Evolutionary conservation across 1,284 basidiomycete species (phyloP).

Genomic region (Schizophyllum commune): DNA sequence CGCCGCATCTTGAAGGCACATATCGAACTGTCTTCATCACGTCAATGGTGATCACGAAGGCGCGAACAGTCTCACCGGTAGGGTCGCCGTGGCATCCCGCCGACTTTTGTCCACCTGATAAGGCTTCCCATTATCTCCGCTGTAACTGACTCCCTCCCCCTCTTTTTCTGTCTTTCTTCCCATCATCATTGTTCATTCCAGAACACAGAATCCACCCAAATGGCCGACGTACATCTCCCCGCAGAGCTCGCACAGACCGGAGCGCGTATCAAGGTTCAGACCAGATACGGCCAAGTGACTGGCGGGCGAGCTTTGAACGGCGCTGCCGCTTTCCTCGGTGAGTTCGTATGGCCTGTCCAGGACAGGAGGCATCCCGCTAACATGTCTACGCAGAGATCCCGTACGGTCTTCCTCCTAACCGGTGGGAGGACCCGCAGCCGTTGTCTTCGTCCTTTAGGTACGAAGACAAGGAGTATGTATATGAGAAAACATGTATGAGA

Average conservation of each 20-base stretch:
- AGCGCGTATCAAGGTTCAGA: slow-evolving; percentile 39
- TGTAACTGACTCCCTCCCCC: no score
- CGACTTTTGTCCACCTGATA: no score
- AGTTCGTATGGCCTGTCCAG: slow-evolving; percentile 4
- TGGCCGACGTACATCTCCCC: slow-evolving; percentile 28
- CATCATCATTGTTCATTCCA: no score
- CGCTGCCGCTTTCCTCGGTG: slow-evolving; percentile 57
- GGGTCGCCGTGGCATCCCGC: neutral
- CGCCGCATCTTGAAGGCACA: no score
- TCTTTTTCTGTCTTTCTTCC: no score
- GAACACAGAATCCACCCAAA: no score
- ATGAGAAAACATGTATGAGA: slow-evolving; percentile 49
- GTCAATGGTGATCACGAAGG: no score
- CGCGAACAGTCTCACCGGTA: no score
- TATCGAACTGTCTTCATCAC: no score
- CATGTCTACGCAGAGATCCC: slow-evolving; percentile 48
- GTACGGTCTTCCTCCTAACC: slow-evolving; percentile 54
- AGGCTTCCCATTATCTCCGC: no score
- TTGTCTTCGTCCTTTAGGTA: slow-evolving; percentile 49
- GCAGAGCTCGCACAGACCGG: slow-evolving; percentile 36
- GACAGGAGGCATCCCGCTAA: neutral
- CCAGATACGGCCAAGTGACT: slow-evolving; percentile 44
- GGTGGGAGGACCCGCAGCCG: slow-evolving; percentile 56
- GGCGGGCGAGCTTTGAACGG: slow-evolving; percentile 58
- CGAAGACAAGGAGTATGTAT: slow-evolving; percentile 49